Base-by-base conservation (phyloP, 164 flowering plant species). In the Santalum album region DNA sequence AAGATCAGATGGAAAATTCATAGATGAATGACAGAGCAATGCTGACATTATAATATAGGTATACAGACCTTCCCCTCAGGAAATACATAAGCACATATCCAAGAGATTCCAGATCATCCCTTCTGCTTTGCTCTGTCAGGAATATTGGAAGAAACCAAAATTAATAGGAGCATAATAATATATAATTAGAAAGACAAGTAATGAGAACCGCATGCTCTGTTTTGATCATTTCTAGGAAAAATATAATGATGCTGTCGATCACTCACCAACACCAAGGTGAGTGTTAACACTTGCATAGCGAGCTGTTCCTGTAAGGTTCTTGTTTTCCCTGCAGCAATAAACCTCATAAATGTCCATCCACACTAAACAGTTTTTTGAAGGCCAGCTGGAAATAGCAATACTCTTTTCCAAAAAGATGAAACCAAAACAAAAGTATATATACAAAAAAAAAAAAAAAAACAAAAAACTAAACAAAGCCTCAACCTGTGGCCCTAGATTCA, bases 1-100 rank as follows among this genome's bases (percentile, higher is more conserved):
- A 29, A 29, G 34, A 29, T 29, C 34, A 29, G 9, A 29, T 29
- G 4, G n/a, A n/a, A n/a, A n/a, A n/a, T n/a, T n/a, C n/a, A n/a
- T n/a, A n/a, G n/a, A n/a, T n/a, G n/a, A n/a, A 12, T 11, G 23
- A 45, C n/a, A 44, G 34, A 36, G 49, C 15, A 53, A 21, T 17
- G 3, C 14, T 7, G 18, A 6, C 15, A 54, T 10, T 11, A 22
- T 7, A 15, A 52, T 49, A 34, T 22, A 34, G 53, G 55, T 29
- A 10, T 38, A n/a, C 42, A 3, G 40, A 79, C 88, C 88, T 83
- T 78, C 89, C 85, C 64, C 83, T 75, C 12, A 82, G 70, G 52
- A 82, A 82, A 64, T 82, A 82, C 88, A 82, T 78, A 22, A 82
- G 83, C 55, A 82, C 84, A 56, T 73, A 82, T 61, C 88, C 88